Percentiles rank a stretch among this genome's conserved stretches.
Conservation (phyloP, 2,329 filamentous ascomycete species). For the Trichothecium roseum region DNA sequence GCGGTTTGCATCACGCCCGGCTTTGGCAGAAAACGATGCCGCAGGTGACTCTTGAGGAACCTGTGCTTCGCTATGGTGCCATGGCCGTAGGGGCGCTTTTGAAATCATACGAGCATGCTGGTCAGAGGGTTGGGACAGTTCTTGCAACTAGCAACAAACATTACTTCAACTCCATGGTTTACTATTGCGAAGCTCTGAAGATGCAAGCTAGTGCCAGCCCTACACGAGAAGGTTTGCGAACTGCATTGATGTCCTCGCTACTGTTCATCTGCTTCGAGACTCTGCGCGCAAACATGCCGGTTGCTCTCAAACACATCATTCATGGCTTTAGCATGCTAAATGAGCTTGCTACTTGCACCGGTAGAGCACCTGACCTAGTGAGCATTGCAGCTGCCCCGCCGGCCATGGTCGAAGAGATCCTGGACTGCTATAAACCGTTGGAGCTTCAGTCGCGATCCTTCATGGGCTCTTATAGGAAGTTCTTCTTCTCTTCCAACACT, state of each 20-base stretch:
- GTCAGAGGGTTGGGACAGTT: conserved; percentile 7
- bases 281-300: conserved; percentile 26
- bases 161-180: conserved; percentile 27
- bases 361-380: conserved; percentile 23
- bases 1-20: conserved; percentile 19
- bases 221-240: conserved; percentile 23
- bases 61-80: conserved; percentile 25
- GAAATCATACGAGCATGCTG: conserved; percentile 18
- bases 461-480: conserved; percentile 24
- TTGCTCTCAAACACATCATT: conserved; percentile 27
- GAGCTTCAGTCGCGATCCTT: conserved; percentile 28
- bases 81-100: conserved; percentile 29
- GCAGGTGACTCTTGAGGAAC: conserved; percentile 25
- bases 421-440: conserved; percentile 27
- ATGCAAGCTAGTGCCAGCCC: conserved; percentile 25
- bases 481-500: conserved; percentile 17
- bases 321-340: conserved; percentile 30
- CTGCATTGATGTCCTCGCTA: conserved; percentile 26
- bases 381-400: conserved; percentile 26
- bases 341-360: conserved; percentile 23
- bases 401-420: conserved; percentile 23
- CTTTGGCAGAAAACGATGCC: conserved; percentile 30
- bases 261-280: conserved; percentile 31
- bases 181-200: conserved; percentile 30
- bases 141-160: conserved; percentile 20